These are phyloP conservation scores for Dalbergia cultrata DNA, from an alignment of 306 rosid genomes.

Conservation along the genomic window DNA sequence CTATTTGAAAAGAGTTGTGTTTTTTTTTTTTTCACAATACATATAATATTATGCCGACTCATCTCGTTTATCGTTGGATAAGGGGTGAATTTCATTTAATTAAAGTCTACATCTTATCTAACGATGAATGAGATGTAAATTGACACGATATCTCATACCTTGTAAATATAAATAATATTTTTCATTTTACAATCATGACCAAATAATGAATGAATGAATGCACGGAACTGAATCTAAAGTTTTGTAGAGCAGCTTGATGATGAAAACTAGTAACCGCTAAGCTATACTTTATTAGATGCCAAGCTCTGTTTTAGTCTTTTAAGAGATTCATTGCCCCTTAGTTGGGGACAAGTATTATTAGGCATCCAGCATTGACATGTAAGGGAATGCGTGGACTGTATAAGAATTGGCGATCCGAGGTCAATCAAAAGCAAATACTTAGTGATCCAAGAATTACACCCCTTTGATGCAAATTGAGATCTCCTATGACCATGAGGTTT, in stretches of 20 bases:
- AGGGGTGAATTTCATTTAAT: too few relatives aligned
- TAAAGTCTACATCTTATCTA: too few relatives aligned
- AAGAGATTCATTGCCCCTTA: constrained; percentile 17
- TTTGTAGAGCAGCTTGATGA: not conserved
- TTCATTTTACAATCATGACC: not conserved
- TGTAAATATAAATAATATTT: too few relatives aligned
- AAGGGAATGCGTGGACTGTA: constrained; percentile 2
- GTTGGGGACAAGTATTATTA: constrained; percentile 7
- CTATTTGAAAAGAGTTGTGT: too few relatives aligned
- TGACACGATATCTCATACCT: too few relatives aligned
- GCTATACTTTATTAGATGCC: not conserved
- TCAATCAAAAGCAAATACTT: constrained; percentile 10
- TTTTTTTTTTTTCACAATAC: too few relatives aligned
- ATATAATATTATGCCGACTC: too few relatives aligned
- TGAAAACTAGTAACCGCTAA: not conserved
- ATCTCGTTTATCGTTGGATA: too few relatives aligned
- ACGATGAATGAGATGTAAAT: too few relatives aligned
- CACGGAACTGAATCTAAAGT: not conserved
- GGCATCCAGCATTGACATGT: not conserved
- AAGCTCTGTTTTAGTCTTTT: not conserved
- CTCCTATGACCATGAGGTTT: constrained; percentile 5
- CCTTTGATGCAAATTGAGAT: constrained; percentile 34
- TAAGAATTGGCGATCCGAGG: constrained; percentile 47
- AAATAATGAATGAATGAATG: not conserved
- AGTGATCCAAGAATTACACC: constrained; percentile 49